Conservation (phyloP, 495 filamentous ascomycete species). For the Talaromyces liani region DNA sequence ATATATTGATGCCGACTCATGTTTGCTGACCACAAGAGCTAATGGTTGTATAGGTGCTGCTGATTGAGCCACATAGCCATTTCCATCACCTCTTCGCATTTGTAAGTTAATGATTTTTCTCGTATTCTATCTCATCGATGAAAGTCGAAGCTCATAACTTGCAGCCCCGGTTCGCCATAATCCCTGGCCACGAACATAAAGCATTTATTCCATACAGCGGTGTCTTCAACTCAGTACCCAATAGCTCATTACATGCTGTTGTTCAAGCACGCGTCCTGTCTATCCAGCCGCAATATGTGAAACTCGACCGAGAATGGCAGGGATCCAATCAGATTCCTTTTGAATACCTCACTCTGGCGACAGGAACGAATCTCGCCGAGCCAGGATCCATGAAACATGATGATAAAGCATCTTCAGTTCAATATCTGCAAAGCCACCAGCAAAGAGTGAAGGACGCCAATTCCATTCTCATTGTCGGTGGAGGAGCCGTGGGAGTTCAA, state of each 20-base stretch:
- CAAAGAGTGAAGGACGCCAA: conserved; percentile 24
- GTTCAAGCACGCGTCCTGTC: conserved; percentile 37
- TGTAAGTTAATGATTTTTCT: conserved; percentile 20
- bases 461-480: conserved; percentile 50
- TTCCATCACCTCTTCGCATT: conserved; percentile 49
- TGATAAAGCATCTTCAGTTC: conserved; percentile 34
- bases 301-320: conserved; percentile 41
- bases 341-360: conserved; percentile 41
- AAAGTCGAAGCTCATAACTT: neutral
- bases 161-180: conserved; percentile 44
- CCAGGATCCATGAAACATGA: conserved; percentile 40
- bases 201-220: conserved; percentile 46
- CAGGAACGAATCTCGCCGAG: conserved; percentile 36
- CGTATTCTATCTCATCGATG: neutral
- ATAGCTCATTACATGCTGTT: conserved; percentile 27
- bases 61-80: conserved; percentile 45
- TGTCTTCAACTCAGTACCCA: conserved; percentile 27
- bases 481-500: conserved; percentile 55
- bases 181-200: conserved; percentile 44
- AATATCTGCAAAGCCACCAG: conserved; percentile 34
- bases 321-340: conserved; percentile 33
- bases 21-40: neutral
- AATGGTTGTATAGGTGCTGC: conserved; percentile 28
- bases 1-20: neutral
- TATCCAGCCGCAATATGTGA: conserved; percentile 27